A percentile compares a stretch with the other conserved stretches of the same genome.
Evolutionary conservation across 169 alveolate genomes (phyloP).

Genomic region (Plasmodium yoelii): DNA sequence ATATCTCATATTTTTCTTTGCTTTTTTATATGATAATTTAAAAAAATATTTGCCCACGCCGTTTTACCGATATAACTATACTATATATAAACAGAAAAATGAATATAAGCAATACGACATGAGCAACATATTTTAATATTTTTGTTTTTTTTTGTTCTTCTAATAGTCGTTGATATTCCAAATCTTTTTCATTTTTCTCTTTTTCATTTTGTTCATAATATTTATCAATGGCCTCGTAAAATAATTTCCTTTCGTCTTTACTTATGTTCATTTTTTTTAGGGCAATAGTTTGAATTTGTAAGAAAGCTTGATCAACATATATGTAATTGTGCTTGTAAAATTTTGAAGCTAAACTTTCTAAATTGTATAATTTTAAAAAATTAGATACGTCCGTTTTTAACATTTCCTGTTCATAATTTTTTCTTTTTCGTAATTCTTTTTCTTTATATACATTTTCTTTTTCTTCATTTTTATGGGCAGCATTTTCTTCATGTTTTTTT

Average conservation of each 20-base stretch:
- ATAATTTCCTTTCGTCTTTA: slow-evolving; percentile 30
- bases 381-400: slow-evolving; percentile 75
- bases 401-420: slow-evolving; percentile 55
- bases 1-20: too few species aligned
- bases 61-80: slow-evolving; percentile 33
- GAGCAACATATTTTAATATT: slow-evolving; percentile 44
- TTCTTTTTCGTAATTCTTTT: slow-evolving; percentile 68
- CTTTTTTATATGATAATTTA: not conserved
- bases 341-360: slow-evolving; percentile 28
- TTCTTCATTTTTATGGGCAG: slow-evolving; percentile 52
- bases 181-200: slow-evolving; percentile 23
- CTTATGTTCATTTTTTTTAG: slow-evolving; percentile 66
- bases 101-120: slow-evolving; percentile 56
- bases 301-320: slow-evolving; percentile 61
- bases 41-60: slow-evolving; percentile 32
- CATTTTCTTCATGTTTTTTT: slow-evolving; percentile 65
- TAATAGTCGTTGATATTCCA: slow-evolving; percentile 18
- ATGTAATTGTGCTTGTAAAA: slow-evolving; percentile 68
- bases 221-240: slow-evolving; percentile 37
- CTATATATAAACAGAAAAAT: slow-evolving; percentile 60
- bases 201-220: slow-evolving; percentile 31
- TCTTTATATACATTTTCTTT: slow-evolving; percentile 59
- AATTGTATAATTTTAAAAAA: slow-evolving; percentile 44
- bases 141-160: slow-evolving; percentile 67
- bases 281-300: slow-evolving; percentile 27